Percentiles rank a stretch among this genome's conserved stretches.
Evolutionary conservation across 495 filamentous ascomycete genomes (phyloP).

Genomic region (Neurospora sp.): DNA sequence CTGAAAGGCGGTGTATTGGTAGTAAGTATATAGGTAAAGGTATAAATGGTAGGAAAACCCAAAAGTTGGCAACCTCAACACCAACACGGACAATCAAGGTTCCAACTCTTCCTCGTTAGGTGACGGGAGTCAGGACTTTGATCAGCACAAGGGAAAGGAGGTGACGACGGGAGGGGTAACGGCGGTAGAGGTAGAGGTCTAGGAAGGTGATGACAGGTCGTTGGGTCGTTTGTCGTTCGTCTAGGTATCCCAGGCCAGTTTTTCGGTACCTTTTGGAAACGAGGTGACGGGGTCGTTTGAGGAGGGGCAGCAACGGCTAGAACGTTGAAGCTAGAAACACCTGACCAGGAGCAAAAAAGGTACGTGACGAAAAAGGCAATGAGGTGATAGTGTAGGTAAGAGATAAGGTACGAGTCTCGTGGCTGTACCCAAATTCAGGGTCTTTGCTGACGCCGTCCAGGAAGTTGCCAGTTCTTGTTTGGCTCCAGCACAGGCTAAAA

Average conservation of each 20-base stretch:
- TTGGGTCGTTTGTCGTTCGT: not conserved
- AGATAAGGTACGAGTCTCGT: not conserved
- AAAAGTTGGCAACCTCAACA: not conserved
- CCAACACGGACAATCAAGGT: not conserved
- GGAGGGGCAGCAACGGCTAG: not conserved
- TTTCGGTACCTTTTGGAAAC: not conserved
- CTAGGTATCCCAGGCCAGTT: not conserved
- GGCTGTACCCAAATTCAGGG: not conserved
- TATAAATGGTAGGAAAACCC: not conserved
- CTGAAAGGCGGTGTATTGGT: not conserved
- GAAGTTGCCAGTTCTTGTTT: not conserved
- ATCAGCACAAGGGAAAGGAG: not conserved
- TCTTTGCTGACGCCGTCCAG: not conserved
- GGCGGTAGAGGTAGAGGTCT: not conserved
- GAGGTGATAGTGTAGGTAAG: not conserved
- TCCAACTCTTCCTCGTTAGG: not conserved
- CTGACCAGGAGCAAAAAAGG: not conserved
- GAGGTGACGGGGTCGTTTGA: not conserved
- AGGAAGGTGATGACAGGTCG: not conserved
- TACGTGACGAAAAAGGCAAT: not conserved
- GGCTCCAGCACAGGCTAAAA: not conserved
- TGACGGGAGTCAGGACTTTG: not conserved
- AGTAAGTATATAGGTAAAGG: not conserved
- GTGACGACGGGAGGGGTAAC: not conserved
- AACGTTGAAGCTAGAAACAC: not conserved